Evolutionary conservation across 129 eudicot species (phyloP), one percentile per base, ranked within the genome.

Genomic region (Artemisia tridentata): DNA sequence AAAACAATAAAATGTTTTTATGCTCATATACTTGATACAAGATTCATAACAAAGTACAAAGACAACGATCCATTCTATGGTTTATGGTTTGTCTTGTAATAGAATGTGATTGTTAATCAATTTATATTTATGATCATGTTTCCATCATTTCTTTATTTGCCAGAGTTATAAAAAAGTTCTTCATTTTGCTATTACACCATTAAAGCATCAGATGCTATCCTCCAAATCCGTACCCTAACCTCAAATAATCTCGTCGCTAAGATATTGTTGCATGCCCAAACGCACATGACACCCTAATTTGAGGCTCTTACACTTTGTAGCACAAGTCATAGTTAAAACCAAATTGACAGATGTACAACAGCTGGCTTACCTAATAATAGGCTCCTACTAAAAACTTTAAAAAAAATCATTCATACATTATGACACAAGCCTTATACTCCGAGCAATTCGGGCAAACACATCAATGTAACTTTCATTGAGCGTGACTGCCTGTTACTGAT

Each of bases 281-380:
- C 23, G 43, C 23, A 71, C 58, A 21, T 23, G 53, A 29, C 57
- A 21, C 49, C 67, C 34, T 43, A 72, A 71, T n/a, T n/a, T n/a
- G n/a, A n/a, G n/a, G n/a, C n/a, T n/a, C n/a, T n/a, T n/a, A n/a
- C n/a, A 46, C 17, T 38, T n/a, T 20, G 58, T 57, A 71, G 67
- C 23, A 3, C 43, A 27, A n/a, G 56, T 43, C 41, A 41, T 46
- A 58, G 67, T 48, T 58, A 8, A 72, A 59, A 71, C 48, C 75
- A 71, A 23, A 71, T 11, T 59, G n/a, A 12, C 58, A 71, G 58
- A 43, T 20, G 46, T 12, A 45, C 4, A 57, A n/a, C 57, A 21
- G 12, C 45, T 70, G 8, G 34, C 18, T 20, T 69, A 18, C 3
- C 53, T 41, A 5, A 6, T 34, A 55, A 23, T 3, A 41, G 66